phyloP scores from a whole-genome alignment of 2,329 filamentous ascomycete genomes.

The Tolypocladium endophyticum region DNA sequence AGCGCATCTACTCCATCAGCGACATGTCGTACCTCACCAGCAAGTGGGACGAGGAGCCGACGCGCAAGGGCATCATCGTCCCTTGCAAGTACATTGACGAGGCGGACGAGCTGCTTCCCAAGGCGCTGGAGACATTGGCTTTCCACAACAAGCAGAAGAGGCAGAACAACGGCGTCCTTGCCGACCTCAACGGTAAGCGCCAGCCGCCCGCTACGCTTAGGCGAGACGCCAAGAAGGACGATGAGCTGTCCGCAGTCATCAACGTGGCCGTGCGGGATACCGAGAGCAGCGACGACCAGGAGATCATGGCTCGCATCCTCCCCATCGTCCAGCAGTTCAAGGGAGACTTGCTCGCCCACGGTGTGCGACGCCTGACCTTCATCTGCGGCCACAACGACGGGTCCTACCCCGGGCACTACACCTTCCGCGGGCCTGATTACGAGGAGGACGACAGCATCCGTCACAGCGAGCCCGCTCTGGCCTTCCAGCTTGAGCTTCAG shows the following conservation, averaged over 20 bases:
- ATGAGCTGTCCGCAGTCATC: conserved; percentile 82
- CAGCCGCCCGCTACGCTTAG: conserved; percentile 27
- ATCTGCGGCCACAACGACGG: conserved; percentile 93
- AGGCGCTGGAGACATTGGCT: conserved; percentile 77
- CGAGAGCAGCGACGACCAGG: conserved; percentile 72
- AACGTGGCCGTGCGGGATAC: conserved; percentile 87
- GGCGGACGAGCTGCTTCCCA: conserved; percentile 73
- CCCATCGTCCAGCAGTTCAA: conserved; percentile 71
- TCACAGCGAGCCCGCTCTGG: conserved; percentile 90
- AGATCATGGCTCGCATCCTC: conserved; percentile 66
- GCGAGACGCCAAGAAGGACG: conserved; percentile 35
- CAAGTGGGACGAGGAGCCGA: conserved; percentile 64
- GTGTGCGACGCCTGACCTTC: conserved; percentile 85
- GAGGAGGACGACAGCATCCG: conserved; percentile 91
- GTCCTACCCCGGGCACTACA: conserved; percentile 94
- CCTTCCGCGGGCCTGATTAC: conserved; percentile 88
- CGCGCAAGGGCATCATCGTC: conserved; percentile 86
- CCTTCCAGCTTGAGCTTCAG: conserved; percentile 95
- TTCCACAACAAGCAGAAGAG: conserved; percentile 46
- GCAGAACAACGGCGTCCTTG: conserved; percentile 45
- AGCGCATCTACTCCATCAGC: conserved; percentile 87
- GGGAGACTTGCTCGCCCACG: conserved; percentile 69
- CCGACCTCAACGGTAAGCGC: conserved; percentile 66
- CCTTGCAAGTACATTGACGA: conserved; percentile 92
- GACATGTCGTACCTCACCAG: conserved; percentile 84